phyloP scores from a whole-genome alignment of 2,329 filamentous ascomycete genomes.

The Tolypocladium endophyticum region DNA sequence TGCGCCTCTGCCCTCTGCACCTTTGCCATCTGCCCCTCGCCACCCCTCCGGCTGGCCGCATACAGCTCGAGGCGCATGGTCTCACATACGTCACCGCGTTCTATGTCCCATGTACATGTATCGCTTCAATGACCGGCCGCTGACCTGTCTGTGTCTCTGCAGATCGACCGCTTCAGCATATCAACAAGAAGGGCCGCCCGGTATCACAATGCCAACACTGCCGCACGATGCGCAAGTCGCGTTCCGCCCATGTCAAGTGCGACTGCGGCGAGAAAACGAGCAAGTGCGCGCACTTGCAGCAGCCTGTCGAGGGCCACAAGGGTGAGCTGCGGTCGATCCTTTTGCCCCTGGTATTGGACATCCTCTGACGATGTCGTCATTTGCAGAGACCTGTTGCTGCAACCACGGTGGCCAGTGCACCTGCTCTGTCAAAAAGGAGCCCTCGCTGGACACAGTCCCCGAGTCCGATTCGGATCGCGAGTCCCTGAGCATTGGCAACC shows the following conservation, averaged over 20 bases:
- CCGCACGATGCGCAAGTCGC: conserved; percentile 90
- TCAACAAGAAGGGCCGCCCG: conserved; percentile 94
- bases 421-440: conserved; percentile 54
- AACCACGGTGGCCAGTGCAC: conserved; percentile 59
- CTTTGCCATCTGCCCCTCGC: not conserved
- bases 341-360: not conserved
- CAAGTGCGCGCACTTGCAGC: conserved; percentile 52
- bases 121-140: conserved; percentile 3
- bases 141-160: conserved; percentile 10
- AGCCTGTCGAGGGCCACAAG: conserved; percentile 46
- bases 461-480: conserved; percentile 51
- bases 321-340: conserved; percentile 31
- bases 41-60: not conserved
- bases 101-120: not conserved
- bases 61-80: not conserved
- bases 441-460: conserved; percentile 48
- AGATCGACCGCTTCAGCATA: conserved; percentile 89
- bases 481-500: conserved; percentile 13
- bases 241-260: conserved; percentile 88
- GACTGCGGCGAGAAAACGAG: conserved; percentile 91
- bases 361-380: conserved; percentile 5
- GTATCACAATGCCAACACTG: conserved; percentile 98
- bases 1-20: conserved; percentile 3
- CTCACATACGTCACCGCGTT: not conserved
- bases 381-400: conserved; percentile 55